phyloP scores from a whole-genome alignment of 371 early-diverging fungal genomes.

The Mycotypha africana region DNA sequence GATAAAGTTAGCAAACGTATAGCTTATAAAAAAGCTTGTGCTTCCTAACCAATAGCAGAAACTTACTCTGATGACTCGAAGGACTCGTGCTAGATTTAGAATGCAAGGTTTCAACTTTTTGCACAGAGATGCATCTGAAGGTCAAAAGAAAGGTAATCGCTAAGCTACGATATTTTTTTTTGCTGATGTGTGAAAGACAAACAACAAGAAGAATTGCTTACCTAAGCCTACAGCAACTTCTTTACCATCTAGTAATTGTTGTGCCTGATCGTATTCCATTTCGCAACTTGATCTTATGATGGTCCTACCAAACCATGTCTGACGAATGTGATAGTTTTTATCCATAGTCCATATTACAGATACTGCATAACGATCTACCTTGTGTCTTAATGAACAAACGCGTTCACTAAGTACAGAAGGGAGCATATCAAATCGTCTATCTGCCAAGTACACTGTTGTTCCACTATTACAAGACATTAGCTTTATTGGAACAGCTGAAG shows the following conservation, averaged over 20 bases:
- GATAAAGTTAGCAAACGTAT: too few species aligned
- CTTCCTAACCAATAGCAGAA: too few species aligned
- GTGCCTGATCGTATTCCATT: slow-evolving; percentile 94
- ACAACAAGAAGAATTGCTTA: slow-evolving; percentile 1
- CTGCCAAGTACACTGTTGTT: slow-evolving; percentile 93
- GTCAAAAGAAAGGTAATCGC: slow-evolving; percentile 13
- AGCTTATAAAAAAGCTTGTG: too few species aligned
- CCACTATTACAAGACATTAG: slow-evolving; percentile 45
- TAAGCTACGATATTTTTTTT: not conserved
- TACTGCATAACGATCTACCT: slow-evolving; percentile 76
- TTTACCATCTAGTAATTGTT: slow-evolving; percentile 71
- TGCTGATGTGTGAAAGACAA: too few species aligned
- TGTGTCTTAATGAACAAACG: slow-evolving; percentile 80
- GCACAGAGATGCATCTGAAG: slow-evolving; percentile 35
- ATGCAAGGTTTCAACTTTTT: slow-evolving; percentile 45
- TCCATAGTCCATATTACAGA: slow-evolving; percentile 75
- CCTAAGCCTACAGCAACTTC: slow-evolving; percentile 42
- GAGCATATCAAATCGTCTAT: slow-evolving; percentile 95
- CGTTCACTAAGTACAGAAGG: slow-evolving; percentile 91
- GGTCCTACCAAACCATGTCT: slow-evolving; percentile 74
- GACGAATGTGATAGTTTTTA: slow-evolving; percentile 36
- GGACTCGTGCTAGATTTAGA: slow-evolving; percentile 45
- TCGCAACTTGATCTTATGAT: slow-evolving; percentile 79
- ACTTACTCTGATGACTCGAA: slow-evolving; percentile 51
- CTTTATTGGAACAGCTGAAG: not conserved